Conservation (phyloP, 2,329 filamentous ascomycete species). For the Ophiocordyceps camponoti-leonardi region DNA sequence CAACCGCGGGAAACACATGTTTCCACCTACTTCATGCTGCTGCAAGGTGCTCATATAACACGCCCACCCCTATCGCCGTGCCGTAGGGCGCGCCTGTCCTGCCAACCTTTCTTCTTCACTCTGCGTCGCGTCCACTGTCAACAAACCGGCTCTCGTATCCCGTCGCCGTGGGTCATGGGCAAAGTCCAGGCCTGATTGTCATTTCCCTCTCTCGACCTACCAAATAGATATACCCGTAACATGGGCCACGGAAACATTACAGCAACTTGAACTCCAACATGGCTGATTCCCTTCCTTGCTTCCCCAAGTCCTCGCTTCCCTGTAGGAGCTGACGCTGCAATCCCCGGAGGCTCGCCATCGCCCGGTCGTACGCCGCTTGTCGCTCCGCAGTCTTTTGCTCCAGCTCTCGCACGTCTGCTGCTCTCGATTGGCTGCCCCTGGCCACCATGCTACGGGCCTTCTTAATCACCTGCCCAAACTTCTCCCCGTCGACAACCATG, state of each 20-base stretch:
- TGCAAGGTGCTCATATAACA: not conserved
- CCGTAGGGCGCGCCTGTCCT: not conserved
- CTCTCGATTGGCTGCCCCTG: constrained; percentile 1
- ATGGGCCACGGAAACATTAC: not conserved
- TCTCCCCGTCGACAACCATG: constrained; percentile 5
- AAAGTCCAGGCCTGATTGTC: not conserved
- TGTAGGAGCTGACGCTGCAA: constrained; percentile 7
- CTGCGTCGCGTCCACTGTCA: not conserved
- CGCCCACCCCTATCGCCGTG: not conserved
- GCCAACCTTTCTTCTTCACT: not conserved
- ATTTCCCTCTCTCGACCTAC: not conserved
- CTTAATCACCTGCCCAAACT: constrained; percentile 5
- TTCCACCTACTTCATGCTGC: not conserved
- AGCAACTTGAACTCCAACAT: not conserved
- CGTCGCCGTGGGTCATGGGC: no score
- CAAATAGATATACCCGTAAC: no score
- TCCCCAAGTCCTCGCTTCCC: not conserved
- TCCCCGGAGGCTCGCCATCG: constrained; percentile 6
- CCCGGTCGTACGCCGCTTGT: constrained; percentile 4
- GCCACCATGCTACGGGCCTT: constrained; percentile 4
- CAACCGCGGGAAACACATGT: not conserved
- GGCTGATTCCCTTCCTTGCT: not conserved
- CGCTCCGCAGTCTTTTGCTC: constrained; percentile 5
- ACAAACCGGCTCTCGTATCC: not conserved
- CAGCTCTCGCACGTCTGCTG: constrained; percentile 2